Conservation (phyloP, 352 stramenopile genomes). For the Albugo laibachii region DNA sequence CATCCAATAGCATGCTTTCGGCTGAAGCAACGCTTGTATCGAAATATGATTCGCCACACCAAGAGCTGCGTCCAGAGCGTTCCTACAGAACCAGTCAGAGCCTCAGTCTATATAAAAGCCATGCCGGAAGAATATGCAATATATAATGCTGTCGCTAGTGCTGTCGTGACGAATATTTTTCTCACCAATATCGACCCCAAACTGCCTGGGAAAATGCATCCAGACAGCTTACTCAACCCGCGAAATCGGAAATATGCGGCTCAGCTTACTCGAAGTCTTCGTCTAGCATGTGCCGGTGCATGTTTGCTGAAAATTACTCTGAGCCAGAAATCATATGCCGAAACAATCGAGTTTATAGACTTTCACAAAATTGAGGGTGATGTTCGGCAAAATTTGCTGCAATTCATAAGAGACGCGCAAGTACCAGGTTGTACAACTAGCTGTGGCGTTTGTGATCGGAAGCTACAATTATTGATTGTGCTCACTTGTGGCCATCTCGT, state of each 20-base stretch:
- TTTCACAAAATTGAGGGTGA: conserved; percentile 19
- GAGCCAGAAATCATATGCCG: conserved; percentile 16
- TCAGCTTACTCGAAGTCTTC: conserved; percentile 37
- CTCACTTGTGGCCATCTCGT: conserved; percentile 83
- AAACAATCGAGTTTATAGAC: conserved; percentile 43
- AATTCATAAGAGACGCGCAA: conserved; percentile 36
- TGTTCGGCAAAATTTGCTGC: conserved; percentile 14
- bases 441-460: conserved; percentile 68
- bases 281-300: conserved; percentile 32
- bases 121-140: conserved; percentile 40
- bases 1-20: conserved; percentile 35
- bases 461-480: conserved; percentile 79
- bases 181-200: conserved; percentile 56
- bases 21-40: conserved; percentile 64
- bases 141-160: conserved; percentile 50
- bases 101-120: conserved; percentile 33
- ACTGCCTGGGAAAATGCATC: conserved; percentile 27
- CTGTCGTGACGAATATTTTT: conserved; percentile 46
- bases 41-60: conserved; percentile 90
- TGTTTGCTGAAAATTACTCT: conserved; percentile 21
- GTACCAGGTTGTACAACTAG: conserved; percentile 19
- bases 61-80: conserved; percentile 75
- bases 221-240: conserved; percentile 58
- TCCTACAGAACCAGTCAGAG: conserved; percentile 27
- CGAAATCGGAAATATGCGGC: conserved; percentile 37